These are phyloP conservation scores for Cubamyces lactineus DNA, from an alignment of 768 basidiomycete species.

Conservation along the genomic window DNA sequence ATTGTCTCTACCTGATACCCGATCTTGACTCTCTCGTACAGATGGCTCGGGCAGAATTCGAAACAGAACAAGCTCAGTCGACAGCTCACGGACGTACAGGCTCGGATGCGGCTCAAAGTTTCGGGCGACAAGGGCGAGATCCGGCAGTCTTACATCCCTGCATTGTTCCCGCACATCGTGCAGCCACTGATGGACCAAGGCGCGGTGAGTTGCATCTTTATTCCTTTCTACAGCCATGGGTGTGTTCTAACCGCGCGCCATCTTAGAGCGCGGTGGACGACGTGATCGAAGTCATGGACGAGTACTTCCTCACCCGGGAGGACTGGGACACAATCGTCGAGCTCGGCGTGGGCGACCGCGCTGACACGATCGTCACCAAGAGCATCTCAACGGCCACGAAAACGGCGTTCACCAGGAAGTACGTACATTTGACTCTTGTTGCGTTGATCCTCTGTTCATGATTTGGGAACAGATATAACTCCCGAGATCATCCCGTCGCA, in stretches of 20 bases:
- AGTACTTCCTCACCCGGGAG: constrained; percentile 90
- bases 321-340: constrained; percentile 98
- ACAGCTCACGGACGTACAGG: constrained; percentile 87
- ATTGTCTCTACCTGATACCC: too few relatives aligned
- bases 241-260: constrained; percentile 2
- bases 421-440: constrained; percentile 29
- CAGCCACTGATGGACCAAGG: constrained; percentile 76
- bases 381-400: constrained; percentile 84
- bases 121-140: constrained; percentile 92
- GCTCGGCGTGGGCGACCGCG: constrained; percentile 82
- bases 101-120: constrained; percentile 92
- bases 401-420: constrained; percentile 85
- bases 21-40: constrained; percentile 38
- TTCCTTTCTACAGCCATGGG: not conserved
- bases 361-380: constrained; percentile 77
- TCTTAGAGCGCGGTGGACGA: constrained; percentile 75
- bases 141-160: constrained; percentile 87
- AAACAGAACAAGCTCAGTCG: constrained; percentile 83
- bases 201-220: constrained; percentile 55
- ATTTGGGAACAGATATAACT: constrained; percentile 73
- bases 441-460: not conserved
- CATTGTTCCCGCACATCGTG: constrained; percentile 82
- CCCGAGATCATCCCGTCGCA: constrained; percentile 87
- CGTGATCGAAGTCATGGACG: constrained; percentile 89
- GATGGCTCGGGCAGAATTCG: constrained; percentile 98